A percentile compares a stretch with the other conserved stretches of the same genome.
These are phyloP conservation scores for Pichia nanzhaoensis DNA, from an alignment of 805 yeast species.

Conservation along the genomic window DNA sequence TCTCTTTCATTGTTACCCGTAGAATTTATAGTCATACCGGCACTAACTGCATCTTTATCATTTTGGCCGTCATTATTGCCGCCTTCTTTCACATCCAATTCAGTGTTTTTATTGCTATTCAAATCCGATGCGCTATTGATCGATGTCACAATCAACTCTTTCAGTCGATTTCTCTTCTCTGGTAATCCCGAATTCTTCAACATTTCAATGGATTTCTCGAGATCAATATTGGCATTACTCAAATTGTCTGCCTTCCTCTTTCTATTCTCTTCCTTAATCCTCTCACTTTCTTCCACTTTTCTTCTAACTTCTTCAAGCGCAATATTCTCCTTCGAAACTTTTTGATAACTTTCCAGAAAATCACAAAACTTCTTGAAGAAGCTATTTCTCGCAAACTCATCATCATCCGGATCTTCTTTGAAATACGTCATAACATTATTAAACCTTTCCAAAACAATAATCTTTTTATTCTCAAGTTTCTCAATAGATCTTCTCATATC, in stretches of 20 bases:
- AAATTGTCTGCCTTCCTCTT: constrained; percentile 38
- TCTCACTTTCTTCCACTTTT: constrained; percentile 40
- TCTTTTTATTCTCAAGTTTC: constrained; percentile 56
- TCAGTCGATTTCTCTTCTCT: constrained; percentile 30
- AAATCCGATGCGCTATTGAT: constrained; percentile 48
- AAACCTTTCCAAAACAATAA: constrained; percentile 57
- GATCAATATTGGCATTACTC: constrained; percentile 36
- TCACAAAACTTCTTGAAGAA: constrained; percentile 78
- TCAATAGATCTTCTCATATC: constrained; percentile 68
- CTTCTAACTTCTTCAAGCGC: constrained; percentile 74
- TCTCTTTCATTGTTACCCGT: too few species aligned
- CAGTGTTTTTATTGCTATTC: neutral
- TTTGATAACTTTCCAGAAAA: constrained; percentile 72
- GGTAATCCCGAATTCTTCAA: constrained; percentile 80
- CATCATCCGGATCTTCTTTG: constrained; percentile 77
- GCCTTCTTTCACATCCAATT: neutral
- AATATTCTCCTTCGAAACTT: constrained; percentile 72
- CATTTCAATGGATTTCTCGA: constrained; percentile 83
- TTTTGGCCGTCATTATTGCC: constrained; percentile 17
- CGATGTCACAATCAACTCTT: constrained; percentile 75
- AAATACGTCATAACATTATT: constrained; percentile 69
- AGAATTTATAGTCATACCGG: neutral
- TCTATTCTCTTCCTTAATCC: constrained; percentile 28
- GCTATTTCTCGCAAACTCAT: constrained; percentile 54
- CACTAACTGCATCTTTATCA: constrained; percentile 1